Base-by-base conservation (phyloP, 1,284 basidiomycete species). In the Boletus albobrunnescens region DNA sequence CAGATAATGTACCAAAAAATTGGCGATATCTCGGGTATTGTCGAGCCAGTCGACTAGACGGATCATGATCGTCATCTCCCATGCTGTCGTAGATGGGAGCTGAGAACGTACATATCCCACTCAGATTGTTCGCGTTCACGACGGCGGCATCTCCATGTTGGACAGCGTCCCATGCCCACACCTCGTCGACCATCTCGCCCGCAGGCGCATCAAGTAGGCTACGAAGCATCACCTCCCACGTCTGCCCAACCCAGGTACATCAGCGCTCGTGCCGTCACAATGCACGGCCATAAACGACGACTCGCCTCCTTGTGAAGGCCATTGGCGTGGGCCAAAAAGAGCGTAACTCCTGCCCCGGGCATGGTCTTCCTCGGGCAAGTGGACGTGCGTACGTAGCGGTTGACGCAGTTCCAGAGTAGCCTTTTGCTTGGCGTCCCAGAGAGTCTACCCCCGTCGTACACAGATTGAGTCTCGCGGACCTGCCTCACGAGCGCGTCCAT, bases 241-340 rank as follows among this genome's bases (percentile, higher is more conserved):
- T 79, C 80, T 85, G 55, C 45, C 5, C 19, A n/a, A 1, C 12
- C n/a, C 22, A 20, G 4, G 9, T 12, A 20, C 19, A 28, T 45
- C 0, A 41, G 45, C 13, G 16, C 42, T 37, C 41, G 16, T 22
- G 7, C 27, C 24, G 16, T 30, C 13, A 12, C 13, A n/a, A 12
- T 22, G 27, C 3, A 6, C n/a, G 26, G 24, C 26, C 19, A 33
- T 23, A 36, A 24, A n/a, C 11, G 10, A 57, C 6, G n/a, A 48
- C 77, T 51, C 47, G 82, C 88, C 78, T 91, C 87, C 66, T 92
- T 92, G 52, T 81, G 80, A 56, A 93, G 82, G 8, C 91, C 90
- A 63, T 87, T 92, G 1, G 87, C 89, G 59, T 92, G 90, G 8
- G 78, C 77, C 36, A 87, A 68, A 51, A 93, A 76, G 32, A 93